Conservation (phyloP, 257 asterid species). For the Scutellaria galericulata region DNA sequence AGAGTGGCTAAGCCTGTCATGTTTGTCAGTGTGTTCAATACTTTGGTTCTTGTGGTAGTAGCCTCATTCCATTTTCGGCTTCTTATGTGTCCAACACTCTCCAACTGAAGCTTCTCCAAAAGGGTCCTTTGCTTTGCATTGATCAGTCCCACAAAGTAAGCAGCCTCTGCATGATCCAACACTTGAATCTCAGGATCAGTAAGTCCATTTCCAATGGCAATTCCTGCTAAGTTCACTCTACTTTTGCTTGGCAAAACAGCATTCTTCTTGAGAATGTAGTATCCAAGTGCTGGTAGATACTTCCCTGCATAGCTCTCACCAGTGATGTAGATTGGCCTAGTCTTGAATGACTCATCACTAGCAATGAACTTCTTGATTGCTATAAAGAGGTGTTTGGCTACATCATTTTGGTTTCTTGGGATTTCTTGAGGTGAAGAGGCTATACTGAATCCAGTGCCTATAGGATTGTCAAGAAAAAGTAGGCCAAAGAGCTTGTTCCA, state of each 20-base stretch:
- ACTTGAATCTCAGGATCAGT: constrained; percentile 88
- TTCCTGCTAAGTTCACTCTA: constrained; percentile 61
- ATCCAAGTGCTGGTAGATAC: constrained; percentile 76
- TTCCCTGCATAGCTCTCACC: constrained; percentile 94
- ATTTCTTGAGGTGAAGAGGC: constrained; percentile 71
- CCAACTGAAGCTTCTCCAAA: constrained; percentile 58
- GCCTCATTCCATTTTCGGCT: constrained; percentile 69
- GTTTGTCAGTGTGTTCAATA: constrained; percentile 44
- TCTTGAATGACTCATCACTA: constrained; percentile 52
- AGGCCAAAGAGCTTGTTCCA: constrained; percentile 79
- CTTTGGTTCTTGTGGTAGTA: constrained; percentile 43
- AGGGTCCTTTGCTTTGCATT: constrained; percentile 57
- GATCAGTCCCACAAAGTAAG: constrained; percentile 62
- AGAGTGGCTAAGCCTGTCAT: constrained; percentile 84
- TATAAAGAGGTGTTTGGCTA: constrained; percentile 60
- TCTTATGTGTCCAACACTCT: constrained; percentile 39
- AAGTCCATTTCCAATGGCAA: constrained; percentile 84
- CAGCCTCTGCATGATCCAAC: constrained; percentile 54
- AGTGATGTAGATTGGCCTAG: constrained; percentile 65
- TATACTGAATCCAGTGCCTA: constrained; percentile 82
- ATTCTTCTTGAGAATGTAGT: constrained; percentile 55
- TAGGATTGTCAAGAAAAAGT: constrained; percentile 80
- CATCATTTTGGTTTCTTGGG: constrained; percentile 72
- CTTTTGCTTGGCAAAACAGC: constrained; percentile 40
- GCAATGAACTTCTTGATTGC: constrained; percentile 62